phyloP scores from a whole-genome alignment of 2,329 filamentous ascomycete species.

The Talaromyces funiculosus region DNA sequence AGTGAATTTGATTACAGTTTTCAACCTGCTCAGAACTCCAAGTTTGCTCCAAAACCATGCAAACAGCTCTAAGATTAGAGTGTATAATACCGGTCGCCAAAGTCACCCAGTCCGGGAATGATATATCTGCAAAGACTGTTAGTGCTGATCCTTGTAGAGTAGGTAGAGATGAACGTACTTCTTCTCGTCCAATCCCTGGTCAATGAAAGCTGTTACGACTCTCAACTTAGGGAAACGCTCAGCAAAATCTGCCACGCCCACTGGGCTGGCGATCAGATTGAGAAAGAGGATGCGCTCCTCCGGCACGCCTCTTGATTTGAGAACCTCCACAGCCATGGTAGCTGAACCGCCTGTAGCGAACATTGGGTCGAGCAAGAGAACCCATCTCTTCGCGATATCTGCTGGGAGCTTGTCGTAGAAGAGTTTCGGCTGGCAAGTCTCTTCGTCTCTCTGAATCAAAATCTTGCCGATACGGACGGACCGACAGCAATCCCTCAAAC shows the following conservation, averaged over 20 bases:
- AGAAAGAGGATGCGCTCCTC: conserved; percentile 94
- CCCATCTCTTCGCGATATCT: conserved; percentile 90
- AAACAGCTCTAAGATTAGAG: conserved; percentile 49
- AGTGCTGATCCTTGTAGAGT: background rate
- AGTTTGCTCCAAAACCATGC: conserved; percentile 1
- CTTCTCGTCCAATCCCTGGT: conserved; percentile 93
- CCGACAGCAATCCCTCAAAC: conserved; percentile 88
- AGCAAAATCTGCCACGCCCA: conserved; percentile 84
- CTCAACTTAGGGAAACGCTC: conserved; percentile 81
- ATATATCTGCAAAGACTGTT: conserved; percentile 65
- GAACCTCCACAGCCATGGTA: conserved; percentile 91
- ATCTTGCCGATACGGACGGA: conserved; percentile 99
- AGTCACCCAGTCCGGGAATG: conserved; percentile 86
- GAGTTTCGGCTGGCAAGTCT: conserved; percentile 82
- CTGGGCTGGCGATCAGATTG: conserved; percentile 94
- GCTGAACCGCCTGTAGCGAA: conserved; percentile 95
- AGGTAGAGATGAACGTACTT: conserved; percentile 62
- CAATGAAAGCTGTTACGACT: conserved; percentile 93
- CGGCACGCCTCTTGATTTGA: conserved; percentile 83
- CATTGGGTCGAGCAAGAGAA: conserved; percentile 95
- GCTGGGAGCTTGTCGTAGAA: conserved; percentile 97
- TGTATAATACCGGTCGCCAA: conserved; percentile 93
- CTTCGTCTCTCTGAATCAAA: conserved; percentile 93
- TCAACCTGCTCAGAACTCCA: background rate
- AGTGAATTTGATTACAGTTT: background rate